Evolutionary conservation across 1,139 yeast genomes (phyloP).

Genomic region (Geotrichum cucujoidarum): DNA sequence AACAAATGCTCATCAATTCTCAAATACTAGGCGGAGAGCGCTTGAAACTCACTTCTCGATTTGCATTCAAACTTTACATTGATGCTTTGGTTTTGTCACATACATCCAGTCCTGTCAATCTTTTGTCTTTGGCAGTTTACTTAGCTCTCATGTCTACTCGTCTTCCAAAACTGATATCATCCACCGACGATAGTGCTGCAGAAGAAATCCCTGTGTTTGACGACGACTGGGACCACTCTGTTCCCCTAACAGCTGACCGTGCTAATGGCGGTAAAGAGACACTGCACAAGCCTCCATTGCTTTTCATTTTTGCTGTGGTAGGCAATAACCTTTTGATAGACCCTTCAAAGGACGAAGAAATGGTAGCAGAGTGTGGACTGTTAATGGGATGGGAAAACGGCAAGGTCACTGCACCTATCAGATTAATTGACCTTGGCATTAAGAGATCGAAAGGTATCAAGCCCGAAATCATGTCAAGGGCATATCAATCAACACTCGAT

Average conservation of each 20-base stretch:
- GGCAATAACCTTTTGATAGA: conserved; percentile 68
- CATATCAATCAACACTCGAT: conserved; percentile 32
- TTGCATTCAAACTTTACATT: conserved; percentile 67
- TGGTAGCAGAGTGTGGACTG: conserved; percentile 77
- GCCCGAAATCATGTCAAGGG: conserved; percentile 30
- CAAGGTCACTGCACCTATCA: conserved; percentile 48
- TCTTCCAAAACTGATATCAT: conserved; percentile 68
- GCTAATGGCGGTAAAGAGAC: conserved; percentile 14
- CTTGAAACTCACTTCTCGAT: conserved; percentile 63
- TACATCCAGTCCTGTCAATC: conserved; percentile 66
- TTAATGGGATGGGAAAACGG: conserved; percentile 65
- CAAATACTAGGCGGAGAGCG: conserved; percentile 42
- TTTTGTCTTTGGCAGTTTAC: conserved; percentile 72
- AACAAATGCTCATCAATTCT: conserved; percentile 32
- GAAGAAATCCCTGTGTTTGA: conserved; percentile 90
- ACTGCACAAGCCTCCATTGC: conserved; percentile 61
- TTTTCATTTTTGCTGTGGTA: conserved; percentile 68
- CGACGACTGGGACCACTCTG: conserved; percentile 72
- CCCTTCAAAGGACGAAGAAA: conserved; percentile 81
- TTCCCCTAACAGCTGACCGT: conserved; percentile 40
- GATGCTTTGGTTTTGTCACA: conserved; percentile 74
- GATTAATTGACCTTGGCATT: conserved; percentile 25
- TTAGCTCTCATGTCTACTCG: conserved; percentile 74
- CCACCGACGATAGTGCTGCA: conserved; percentile 47
- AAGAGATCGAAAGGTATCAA: conserved; percentile 30